Evolutionary conservation across 306 rosid species (phyloP), one percentile per base, ranked within the genome.

Genomic region (Cyamopsis tetragonoloba): DNA sequence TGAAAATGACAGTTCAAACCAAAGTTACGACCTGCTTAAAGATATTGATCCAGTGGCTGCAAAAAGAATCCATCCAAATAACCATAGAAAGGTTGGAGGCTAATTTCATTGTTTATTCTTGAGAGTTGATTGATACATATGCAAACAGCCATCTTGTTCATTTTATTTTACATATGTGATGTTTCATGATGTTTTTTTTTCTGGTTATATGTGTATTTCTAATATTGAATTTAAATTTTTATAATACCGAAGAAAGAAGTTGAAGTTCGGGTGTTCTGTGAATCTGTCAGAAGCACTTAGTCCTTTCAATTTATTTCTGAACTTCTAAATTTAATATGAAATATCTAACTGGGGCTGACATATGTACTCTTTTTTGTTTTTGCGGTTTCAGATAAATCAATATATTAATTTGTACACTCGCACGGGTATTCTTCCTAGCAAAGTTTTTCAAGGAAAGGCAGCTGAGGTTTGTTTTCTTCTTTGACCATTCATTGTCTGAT

Each of bases 61-160:
- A 13, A 87, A 86, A 75, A 84, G 98, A 80, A 78, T 89, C 75
- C 98, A 92, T 79, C 98, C 96, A 35, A 89, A 92, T 78, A 81
- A 92, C 70, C 84, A 84, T 53, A 86, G 98, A 83, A 92, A 84
- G 84, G 98, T 92, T 50, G 19, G 70, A 62, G 48, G 34, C 24
- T 54, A 34, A 17, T 61, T 60, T 77, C 56, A 37, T 70, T 34
- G 26, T 73, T 8, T 51, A 20, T 68, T 58, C 65, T 58, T 62
- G 44, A n/a, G n/a, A n/a, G n/a, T n/a, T n/a, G n/a, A n/a, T 62
- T 41, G 18, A 57, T 28, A 67, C 53, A 17, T 53, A 18, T 49
- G 11, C 12, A 39, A 18, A 43, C 31, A 22, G 37, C 65, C 48
- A 28, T 55, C 27, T 17, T 32, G n/a, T 55, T 11, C 44, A 8